Evolutionary conservation across 371 early-diverging fungal genomes (phyloP), one percentile per base, ranked within the genome.

Genomic region (Mortierella sp.): DNA sequence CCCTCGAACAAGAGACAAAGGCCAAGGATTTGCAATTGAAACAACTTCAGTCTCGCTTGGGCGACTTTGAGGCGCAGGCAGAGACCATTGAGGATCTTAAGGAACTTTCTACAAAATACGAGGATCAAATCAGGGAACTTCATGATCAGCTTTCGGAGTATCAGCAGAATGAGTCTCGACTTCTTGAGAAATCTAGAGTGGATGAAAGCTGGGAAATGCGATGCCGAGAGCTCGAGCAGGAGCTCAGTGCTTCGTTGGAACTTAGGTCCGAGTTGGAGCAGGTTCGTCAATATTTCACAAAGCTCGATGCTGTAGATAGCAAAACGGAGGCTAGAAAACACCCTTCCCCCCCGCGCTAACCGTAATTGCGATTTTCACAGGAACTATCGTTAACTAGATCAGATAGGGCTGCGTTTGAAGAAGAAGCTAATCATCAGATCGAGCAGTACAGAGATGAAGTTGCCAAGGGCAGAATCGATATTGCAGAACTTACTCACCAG

Each of bases 121-220:
- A 76, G 52, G 71, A 47, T 9, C 70, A 73, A 49, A 68, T 79
- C 51, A 64, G 70, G 49, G 70, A 78, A 1, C 61, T 74, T 5
- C 67, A 73, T 0, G 68, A 69, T 4, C 73, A 68, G 52, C 57
- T 78, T 18, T 28, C 49, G 24, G 70, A 70, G 8, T 64, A 62
- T 24, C 73, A 78, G 32, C 60, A 70, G 61, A 78, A 70, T 35
- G 79, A 74, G 54, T 58, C 79, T n/a, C 67, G 68, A 1, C 5
- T 78, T 40, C 32, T 68, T 39, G 75, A 80, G 28, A 70, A 68
- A 39, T 72, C 81, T 1, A 71, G 62, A 26, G 35, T 52, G 32
- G 81, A 80, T 28, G 75, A 80, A 14, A 66, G 64, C 39, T 77
- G 84, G 79, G 67, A 75, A 63, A 54, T 37, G 1, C 68, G 75